A percentile compares a stretch with the other conserved stretches of the same genome.
Evolutionary conservation across 2,329 filamentous ascomycete genomes (phyloP).

Genomic region (Fusarium burgessii): DNA sequence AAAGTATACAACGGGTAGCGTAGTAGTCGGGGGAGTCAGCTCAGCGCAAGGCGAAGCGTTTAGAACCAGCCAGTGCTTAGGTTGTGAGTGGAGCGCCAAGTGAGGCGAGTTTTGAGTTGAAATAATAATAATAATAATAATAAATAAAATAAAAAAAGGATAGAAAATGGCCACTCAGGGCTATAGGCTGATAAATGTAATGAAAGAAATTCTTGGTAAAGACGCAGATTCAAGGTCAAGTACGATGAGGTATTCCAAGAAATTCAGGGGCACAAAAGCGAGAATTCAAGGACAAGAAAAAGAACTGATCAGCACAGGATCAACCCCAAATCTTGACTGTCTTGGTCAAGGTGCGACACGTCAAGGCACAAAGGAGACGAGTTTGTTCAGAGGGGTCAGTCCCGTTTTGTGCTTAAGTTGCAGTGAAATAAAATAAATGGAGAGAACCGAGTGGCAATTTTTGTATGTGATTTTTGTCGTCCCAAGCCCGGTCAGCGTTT

Average conservation of each 20-base stretch:
- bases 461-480: constrained; percentile 30
- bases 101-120: not conserved
- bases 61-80: constrained; percentile 2
- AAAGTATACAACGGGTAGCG: not conserved
- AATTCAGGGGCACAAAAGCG: constrained; percentile 33
- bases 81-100: constrained; percentile 20
- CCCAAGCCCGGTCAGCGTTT: constrained; percentile 30
- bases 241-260: constrained; percentile 17
- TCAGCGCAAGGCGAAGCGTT: constrained; percentile 36
- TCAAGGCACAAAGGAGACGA: constrained; percentile 30
- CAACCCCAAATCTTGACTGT: constrained; percentile 34
- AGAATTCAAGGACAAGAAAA: constrained; percentile 26
- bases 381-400: constrained; percentile 34
- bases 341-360: constrained; percentile 42
- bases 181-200: not conserved
- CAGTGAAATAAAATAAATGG: not conserved
- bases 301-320: constrained; percentile 35
- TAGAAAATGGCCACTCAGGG: not conserved
- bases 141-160: not conserved
- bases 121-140: no score
- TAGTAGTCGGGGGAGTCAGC: constrained; percentile 8
- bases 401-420: constrained; percentile 20
- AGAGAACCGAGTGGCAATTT: constrained; percentile 39
- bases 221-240: no score
- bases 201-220: not conserved